Conservation (phyloP, 116 monocot genomes). For the Papilionanthe hybrid region DNA sequence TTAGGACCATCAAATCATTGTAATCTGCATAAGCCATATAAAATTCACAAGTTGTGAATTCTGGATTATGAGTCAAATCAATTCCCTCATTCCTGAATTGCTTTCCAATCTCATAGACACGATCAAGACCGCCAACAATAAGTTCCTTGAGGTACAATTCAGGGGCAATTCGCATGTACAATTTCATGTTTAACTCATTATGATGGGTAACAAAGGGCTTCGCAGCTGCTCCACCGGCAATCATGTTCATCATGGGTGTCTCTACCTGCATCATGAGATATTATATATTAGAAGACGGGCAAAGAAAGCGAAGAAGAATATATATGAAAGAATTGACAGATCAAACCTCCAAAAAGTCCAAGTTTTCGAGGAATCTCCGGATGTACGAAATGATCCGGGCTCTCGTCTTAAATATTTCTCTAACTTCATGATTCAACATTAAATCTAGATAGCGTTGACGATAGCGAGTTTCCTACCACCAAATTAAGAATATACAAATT, state of each 20-base stretch:
- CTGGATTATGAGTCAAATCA: conserved; percentile 96
- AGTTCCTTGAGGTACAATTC: conserved; percentile 86
- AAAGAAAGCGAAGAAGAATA: not conserved
- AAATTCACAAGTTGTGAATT: conserved; percentile 97
- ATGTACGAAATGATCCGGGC: conserved; percentile 64
- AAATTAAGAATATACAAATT: not conserved
- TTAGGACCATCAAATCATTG: conserved; percentile 87
- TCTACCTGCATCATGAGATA: conserved; percentile 57
- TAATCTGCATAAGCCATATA: conserved; percentile 99
- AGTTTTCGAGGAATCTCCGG: conserved; percentile 59
- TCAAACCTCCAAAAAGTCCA: conserved; percentile 77
- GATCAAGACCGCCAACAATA: conserved; percentile 81
- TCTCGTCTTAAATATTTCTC: conserved; percentile 84
- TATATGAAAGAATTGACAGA: not conserved
- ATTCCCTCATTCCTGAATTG: conserved; percentile 97
- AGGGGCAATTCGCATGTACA: conserved; percentile 92
- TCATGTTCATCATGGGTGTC: conserved; percentile 99
- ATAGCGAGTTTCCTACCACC: conserved; percentile 84
- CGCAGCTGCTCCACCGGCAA: conserved; percentile 96
- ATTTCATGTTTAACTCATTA: conserved; percentile 89
- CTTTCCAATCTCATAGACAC: conserved; percentile 97
- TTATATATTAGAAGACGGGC: not conserved
- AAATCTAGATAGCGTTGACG: conserved; percentile 91
- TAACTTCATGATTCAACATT: conserved; percentile 85
- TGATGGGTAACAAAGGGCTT: conserved; percentile 94